Conservation (phyloP, 148 eudicot genomes). For the Drosera capensis region DNA sequence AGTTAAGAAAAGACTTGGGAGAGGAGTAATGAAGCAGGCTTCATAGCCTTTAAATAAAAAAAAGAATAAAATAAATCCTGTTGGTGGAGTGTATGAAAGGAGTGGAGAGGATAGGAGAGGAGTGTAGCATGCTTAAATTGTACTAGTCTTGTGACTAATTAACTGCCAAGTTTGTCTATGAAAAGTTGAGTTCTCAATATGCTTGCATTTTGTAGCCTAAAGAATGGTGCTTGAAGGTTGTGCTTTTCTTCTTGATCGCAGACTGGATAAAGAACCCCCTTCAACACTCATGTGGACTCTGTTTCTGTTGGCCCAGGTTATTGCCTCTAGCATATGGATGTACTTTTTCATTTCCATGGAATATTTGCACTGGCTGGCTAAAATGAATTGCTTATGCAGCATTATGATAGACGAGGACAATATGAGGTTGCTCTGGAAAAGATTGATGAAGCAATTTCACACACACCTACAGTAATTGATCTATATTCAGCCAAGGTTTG, state of each 20-base stretch:
- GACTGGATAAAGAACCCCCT: constrained; percentile 79
- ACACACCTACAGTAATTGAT: constrained; percentile 95
- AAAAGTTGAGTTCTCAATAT: no score
- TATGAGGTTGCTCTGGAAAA: constrained; percentile 58
- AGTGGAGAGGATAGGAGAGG: no score
- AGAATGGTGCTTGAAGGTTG: no score
- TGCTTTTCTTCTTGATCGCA: constrained; percentile 16
- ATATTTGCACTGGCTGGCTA: not conserved
- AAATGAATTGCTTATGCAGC: constrained; percentile 30
- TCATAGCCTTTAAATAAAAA: no score
- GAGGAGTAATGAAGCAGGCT: no score
- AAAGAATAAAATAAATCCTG: no score
- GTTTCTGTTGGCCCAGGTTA: constrained; percentile 87
- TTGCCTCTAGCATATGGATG: not conserved
- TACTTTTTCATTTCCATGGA: not conserved
- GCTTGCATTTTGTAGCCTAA: no score
- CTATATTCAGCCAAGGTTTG: constrained; percentile 85
- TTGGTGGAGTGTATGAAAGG: no score
- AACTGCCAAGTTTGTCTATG: no score
- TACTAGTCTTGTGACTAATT: no score
- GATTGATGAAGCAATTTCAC: constrained; percentile 84
- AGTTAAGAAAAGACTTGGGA: no score
- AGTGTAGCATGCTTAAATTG: no score
- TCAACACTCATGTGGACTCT: constrained; percentile 87
- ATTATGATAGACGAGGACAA: constrained; percentile 78